Conservation (phyloP, 306 rosid genomes). For the Casuarina equisetifolia region DNA sequence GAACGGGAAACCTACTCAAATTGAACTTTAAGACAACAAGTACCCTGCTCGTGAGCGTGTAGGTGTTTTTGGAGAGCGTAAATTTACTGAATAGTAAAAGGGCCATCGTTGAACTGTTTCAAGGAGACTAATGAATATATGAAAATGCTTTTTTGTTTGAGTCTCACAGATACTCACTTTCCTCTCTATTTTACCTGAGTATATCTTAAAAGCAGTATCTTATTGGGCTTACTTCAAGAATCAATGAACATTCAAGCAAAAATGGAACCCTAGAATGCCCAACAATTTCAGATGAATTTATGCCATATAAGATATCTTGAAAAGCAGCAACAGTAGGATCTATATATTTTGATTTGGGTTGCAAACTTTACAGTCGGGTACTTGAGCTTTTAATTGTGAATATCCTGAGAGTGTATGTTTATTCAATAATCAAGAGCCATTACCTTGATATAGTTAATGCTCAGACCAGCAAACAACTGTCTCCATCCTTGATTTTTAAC, state of each 20-base stretch:
- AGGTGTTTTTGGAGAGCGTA: not conserved
- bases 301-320: not conserved
- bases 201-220: not conserved
- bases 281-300: not conserved
- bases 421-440: slow-evolving; percentile 25
- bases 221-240: not conserved
- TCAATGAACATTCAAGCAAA: not conserved
- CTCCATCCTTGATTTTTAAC: slow-evolving; percentile 81
- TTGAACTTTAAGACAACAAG: not conserved
- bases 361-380: too few relatives aligned
- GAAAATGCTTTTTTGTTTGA: not conserved
- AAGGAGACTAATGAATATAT: not conserved
- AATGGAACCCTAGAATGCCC: slow-evolving; percentile 1
- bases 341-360: too few relatives aligned
- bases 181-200: not conserved
- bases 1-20: not conserved
- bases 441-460: slow-evolving; percentile 95
- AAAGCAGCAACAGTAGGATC: not conserved
- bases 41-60: not conserved
- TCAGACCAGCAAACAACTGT: slow-evolving; percentile 89
- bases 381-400: too few relatives aligned
- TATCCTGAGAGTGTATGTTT: not conserved
- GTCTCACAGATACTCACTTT: not conserved
- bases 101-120: not conserved
- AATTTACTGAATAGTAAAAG: not conserved